These are phyloP conservation scores for Scutellaria galericulata DNA, from an alignment of 257 asterid species.

Conservation along the genomic window DNA sequence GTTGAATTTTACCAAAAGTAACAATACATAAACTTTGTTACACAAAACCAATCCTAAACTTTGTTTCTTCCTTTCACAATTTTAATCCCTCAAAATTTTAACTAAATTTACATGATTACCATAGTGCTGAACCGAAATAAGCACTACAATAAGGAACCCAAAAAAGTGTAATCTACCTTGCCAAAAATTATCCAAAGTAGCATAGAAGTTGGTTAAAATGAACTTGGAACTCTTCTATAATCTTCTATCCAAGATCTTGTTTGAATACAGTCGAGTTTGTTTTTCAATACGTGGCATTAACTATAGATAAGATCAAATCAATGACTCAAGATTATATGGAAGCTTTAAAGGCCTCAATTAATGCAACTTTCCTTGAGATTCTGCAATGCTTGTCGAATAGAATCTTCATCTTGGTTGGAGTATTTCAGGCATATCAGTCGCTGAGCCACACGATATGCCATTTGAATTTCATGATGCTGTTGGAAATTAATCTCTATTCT, in stretches of 20 bases:
- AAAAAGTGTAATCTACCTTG: no score
- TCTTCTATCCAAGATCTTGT: not conserved
- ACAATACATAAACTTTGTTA: no score
- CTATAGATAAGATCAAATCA: not conserved
- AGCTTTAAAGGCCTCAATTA: constrained; percentile 51
- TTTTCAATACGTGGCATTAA: not conserved
- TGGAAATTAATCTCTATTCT: constrained; percentile 60
- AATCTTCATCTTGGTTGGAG: constrained; percentile 81
- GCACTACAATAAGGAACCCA: no score
- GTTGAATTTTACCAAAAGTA: no score
- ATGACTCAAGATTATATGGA: not conserved
- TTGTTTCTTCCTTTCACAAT: no score
- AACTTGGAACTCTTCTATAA: not conserved
- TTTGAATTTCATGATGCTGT: constrained; percentile 62
- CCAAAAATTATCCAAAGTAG: not conserved
- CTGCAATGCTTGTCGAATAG: constrained; percentile 76
- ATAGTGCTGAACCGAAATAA: no score
- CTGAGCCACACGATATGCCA: constrained; percentile 76
- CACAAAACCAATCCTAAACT: no score
- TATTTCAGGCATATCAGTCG: constrained; percentile 82
- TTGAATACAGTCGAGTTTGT: not conserved
- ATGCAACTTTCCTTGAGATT: constrained; percentile 65
- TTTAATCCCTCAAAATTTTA: no score
- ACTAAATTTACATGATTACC: no score
- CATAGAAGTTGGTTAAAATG: not conserved